Conservation (phyloP, 1,139 yeast genomes). For the Citeromyces hawaiiensis region DNA sequence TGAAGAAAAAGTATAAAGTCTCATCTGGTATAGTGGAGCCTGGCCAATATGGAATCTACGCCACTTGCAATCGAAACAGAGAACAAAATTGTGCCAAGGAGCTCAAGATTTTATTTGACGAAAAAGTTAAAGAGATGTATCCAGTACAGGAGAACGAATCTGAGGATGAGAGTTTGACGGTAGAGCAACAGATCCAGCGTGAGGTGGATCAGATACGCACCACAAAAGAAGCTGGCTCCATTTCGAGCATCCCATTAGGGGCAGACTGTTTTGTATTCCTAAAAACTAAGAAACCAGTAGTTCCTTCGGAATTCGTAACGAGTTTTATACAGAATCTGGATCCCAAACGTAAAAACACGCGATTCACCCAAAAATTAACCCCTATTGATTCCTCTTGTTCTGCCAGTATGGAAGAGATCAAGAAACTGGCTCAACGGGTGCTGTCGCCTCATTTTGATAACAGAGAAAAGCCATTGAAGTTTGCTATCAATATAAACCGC, state of each 20-base stretch:
- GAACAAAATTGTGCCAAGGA: slow-evolving; percentile 70
- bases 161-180: slow-evolving; percentile 26
- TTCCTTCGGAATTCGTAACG: slow-evolving; percentile 60
- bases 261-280: slow-evolving; percentile 82
- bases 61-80: slow-evolving; percentile 70
- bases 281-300: slow-evolving; percentile 64
- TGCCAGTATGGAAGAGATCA: slow-evolving; percentile 57
- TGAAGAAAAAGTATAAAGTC: slow-evolving; percentile 22
- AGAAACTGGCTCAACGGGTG: slow-evolving; percentile 40
- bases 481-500: slow-evolving; percentile 71
- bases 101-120: slow-evolving; percentile 45
- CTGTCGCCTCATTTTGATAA: slow-evolving; percentile 50
- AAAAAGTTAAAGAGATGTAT: slow-evolving; percentile 41
- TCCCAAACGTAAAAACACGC: slow-evolving; percentile 40
- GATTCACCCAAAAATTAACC: slow-evolving; percentile 65
- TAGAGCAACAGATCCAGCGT: slow-evolving; percentile 63
- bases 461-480: slow-evolving; percentile 31
- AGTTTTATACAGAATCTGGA: slow-evolving; percentile 50
- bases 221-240: slow-evolving; percentile 20
- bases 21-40: slow-evolving; percentile 54
- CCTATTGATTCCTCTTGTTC: slow-evolving; percentile 72
- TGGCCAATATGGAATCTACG: slow-evolving; percentile 71
- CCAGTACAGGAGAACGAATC: slow-evolving; percentile 23
- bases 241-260: slow-evolving; percentile 55
- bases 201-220: slow-evolving; percentile 52